Base-by-base conservation (phyloP, 768 basidiomycete species). In the Trametes villosa region DNA sequence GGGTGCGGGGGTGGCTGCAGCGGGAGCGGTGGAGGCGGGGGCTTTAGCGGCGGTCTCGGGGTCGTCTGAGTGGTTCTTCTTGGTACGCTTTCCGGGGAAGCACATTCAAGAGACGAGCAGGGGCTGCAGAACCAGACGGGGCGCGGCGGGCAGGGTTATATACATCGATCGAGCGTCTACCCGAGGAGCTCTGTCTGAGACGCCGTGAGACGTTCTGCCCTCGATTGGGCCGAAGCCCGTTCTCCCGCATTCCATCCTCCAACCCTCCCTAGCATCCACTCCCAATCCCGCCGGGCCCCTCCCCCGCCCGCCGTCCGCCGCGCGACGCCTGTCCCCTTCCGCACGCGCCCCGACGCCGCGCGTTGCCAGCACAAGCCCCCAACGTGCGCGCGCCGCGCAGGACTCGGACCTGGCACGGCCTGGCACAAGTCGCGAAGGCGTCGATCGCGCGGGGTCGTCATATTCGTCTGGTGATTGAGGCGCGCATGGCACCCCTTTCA, bases 11-110 rank as follows among this genome's bases (percentile, higher is more conserved):
- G 48, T 36, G 48, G 63, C 22, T 30, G 62, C 57, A 24, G 61
- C 11, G 15, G 57, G 9, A n/a, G 63, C 34, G 34, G 60, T 24
- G 24, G 55, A 17, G 26, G 58, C 15, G 34, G 58, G 3, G 36
- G 59, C 22, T 27, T 58, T 59, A 31, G 57, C 26, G 20, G 53
- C 31, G 55, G 55, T 45, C 30, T 60, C 53, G 42, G 26, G 5
- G 52, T 66, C 63, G 62, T 68, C 67, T 22, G 50, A 34, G 55
- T 60, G 58, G 60, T 56, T 62, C 29, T 53, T 62, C 59, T 56
- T 68, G 40, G 51, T 48, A 41, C 65, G 53, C 55, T 64, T 66
- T 48, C 59, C 53, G 27, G 67, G 67, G 63, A 68, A 64, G 53
- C 67, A 68, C 67, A 68, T 68, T 22, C 61, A 61, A 48, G 46